Evolutionary conservation across 2,329 filamentous ascomycete species (phyloP), one percentile per base, ranked within the genome.

Genomic region (Amphichorda felina): DNA sequence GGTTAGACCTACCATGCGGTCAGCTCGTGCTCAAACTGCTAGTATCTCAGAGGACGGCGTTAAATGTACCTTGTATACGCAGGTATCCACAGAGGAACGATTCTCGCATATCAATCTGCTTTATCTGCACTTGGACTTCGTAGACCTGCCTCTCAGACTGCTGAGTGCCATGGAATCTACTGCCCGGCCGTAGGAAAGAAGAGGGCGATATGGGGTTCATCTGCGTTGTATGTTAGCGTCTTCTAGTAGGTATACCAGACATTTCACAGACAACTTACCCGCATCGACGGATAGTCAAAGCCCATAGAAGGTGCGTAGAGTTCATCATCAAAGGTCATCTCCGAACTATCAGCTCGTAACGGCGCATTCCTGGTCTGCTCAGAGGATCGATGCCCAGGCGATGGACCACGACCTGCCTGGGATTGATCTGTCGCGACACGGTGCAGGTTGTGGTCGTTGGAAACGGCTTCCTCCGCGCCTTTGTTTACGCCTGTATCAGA

Each of bases 41-140:
- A 42, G 21, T n/a, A 11, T 16, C 24, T 22, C 28, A 30, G 24
- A 15, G n/a, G n/a, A 13, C 11, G 28, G 29, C 37, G 13, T n/a
- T 16, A 15, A 17, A 31, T 27, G 39, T 50, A 88, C 89, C 89
- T 79, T 95, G 84, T 45, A 98, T 98, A 46, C 84, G 82, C 44
- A 98, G 66, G 57, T 95, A 96, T 33, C 91, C 91, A 53, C 89
- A 96, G 6, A 98, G 68, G 49, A 89, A 95, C 5, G 88, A 95
- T 55, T 96, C 86, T 37, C 79, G 74, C 71, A 96, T 81, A 54
- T 96, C 87, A 30, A 96, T 87, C 59, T 95, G 82, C 60, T 96
- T 94, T 46, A 98, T 86, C 53, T 95, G 88, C 2, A 98, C 91
- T 50, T 95, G 83, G 1, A 98, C 91, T 42, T 94, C 86, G 55